Percentiles rank a stretch among this genome's conserved stretches.
Conservation (phyloP, 441 rosid species). For the Eruca vesicaria region DNA sequence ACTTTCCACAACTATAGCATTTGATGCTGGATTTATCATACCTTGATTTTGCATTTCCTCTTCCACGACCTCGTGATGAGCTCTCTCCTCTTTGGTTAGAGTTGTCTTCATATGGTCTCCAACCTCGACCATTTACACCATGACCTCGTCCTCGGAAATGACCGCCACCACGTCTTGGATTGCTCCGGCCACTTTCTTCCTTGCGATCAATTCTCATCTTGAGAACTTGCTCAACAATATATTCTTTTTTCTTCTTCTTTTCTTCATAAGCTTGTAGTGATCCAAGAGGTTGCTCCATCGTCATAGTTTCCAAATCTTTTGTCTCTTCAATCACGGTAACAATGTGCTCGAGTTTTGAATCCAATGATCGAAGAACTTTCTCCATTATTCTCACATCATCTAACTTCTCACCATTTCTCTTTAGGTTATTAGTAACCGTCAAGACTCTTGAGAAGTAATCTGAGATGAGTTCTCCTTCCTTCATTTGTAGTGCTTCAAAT, state of each 20-base stretch:
- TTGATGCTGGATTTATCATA: neutral
- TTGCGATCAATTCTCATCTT: too few relatives aligned
- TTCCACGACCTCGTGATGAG: neutral
- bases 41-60: neutral
- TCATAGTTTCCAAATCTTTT: neutral
- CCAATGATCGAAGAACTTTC: neutral
- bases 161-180: neutral
- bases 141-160: neutral
- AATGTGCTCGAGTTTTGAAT: neutral
- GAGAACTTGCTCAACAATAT: neutral
- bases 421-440: too few relatives aligned
- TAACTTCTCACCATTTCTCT: too few relatives aligned
- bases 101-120: too few relatives aligned
- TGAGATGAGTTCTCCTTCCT: too few relatives aligned
- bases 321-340: neutral
- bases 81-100: too few relatives aligned
- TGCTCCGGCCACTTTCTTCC: neutral
- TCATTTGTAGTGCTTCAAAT: neutral
- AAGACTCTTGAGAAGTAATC: too few relatives aligned
- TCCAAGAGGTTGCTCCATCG: neutral
- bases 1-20: neutral
- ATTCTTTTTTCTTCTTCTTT: neutral
- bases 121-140: too few relatives aligned
- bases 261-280: neutral
- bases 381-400: neutral